These are phyloP conservation scores for Nymphaea colorata DNA, from an alignment of 164 flowering plant species.

Conservation along the genomic window DNA sequence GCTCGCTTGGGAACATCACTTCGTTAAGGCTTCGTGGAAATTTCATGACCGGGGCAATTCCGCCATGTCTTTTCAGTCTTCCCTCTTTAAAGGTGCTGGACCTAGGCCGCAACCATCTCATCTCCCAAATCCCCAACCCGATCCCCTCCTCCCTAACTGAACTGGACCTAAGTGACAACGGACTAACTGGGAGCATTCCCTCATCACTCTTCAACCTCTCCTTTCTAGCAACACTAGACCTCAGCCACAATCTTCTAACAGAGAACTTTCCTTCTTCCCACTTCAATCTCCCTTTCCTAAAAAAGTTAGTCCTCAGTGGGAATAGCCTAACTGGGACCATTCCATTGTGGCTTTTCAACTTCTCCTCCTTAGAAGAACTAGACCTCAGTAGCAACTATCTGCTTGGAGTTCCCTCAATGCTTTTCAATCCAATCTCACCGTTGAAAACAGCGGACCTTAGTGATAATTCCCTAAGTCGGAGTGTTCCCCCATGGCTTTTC, in stretches of 20 bases:
- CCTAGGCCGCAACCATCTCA: conserved; percentile 15
- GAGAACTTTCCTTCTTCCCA: conserved; percentile 31
- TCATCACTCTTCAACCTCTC: conserved; percentile 11
- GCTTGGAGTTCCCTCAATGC: conserved; percentile 1
- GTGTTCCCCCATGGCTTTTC: too few species aligned
- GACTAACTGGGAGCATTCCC: conserved; percentile 17
- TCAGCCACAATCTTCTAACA: conserved; percentile 5
- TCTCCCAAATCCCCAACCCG: too few species aligned
- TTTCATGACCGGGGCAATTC: neutral
- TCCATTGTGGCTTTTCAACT: conserved; percentile 22
- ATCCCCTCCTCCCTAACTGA: neutral
- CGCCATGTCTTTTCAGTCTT: neutral
- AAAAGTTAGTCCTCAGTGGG: conserved; percentile 13
- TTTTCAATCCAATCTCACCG: conserved; percentile 18
- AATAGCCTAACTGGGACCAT: conserved; percentile 6
- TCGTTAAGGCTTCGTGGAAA: too few species aligned
- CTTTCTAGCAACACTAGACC: neutral
- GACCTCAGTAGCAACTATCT: conserved; percentile 1
- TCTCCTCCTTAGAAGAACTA: conserved; percentile 20
- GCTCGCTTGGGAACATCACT: too few species aligned
- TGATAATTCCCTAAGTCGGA: conserved; percentile 11
- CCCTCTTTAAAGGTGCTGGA: conserved; percentile 12
- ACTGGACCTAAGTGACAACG: conserved; percentile 14
- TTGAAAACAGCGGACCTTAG: conserved; percentile 17
- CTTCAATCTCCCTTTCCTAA: conserved; percentile 25